These are phyloP conservation scores for Neoboletus subvelutipes DNA, from an alignment of 768 basidiomycete genomes.

Conservation along the genomic window DNA sequence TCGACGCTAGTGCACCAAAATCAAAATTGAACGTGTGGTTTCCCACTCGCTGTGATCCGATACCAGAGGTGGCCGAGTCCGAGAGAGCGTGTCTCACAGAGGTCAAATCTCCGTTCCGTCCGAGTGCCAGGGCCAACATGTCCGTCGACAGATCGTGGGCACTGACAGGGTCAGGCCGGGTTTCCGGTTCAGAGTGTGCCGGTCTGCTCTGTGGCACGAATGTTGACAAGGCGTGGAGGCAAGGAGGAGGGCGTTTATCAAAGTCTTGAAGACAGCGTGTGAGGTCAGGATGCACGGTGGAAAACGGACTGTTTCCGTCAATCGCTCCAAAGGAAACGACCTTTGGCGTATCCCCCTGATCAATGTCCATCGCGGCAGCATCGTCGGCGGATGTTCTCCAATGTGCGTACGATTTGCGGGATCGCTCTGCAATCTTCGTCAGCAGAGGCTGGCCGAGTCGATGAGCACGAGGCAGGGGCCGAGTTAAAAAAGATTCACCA, in stretches of 20 bases:
- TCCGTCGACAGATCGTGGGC: conserved; percentile 33
- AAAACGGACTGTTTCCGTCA: conserved; percentile 18
- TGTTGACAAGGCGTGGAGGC: conserved; percentile 22
- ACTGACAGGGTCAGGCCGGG: conserved; percentile 18
- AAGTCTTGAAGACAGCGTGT: conserved; percentile 26
- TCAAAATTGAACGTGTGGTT: conserved; percentile 62
- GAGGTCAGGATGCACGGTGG: conserved; percentile 25
- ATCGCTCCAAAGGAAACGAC: not conserved
- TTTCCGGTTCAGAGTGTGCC: conserved; percentile 16
- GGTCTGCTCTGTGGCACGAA: conserved; percentile 23
- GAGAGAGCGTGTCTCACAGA: conserved; percentile 19
- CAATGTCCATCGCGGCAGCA: conserved; percentile 27
- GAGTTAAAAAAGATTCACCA: conserved; percentile 39
- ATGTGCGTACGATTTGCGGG: conserved; percentile 45
- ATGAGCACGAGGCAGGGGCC: conserved; percentile 8
- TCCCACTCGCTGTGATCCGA: conserved; percentile 42
- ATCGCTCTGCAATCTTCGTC: conserved; percentile 54
- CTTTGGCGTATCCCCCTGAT: conserved; percentile 12
- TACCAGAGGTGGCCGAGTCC: conserved; percentile 21
- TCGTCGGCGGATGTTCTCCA: conserved; percentile 31
- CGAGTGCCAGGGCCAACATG: conserved; percentile 32
- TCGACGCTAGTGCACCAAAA: conserved; percentile 54
- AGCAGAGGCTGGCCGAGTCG: conserved; percentile 46
- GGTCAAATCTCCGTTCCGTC: conserved; percentile 27
- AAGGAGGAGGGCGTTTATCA: conserved; percentile 19